A percentile compares a stretch with the other conserved stretches of the same genome.
These are phyloP conservation scores for Scenedesmus sp. DNA, from an alignment of 163 green algal genomes.

Conservation along the genomic window DNA sequence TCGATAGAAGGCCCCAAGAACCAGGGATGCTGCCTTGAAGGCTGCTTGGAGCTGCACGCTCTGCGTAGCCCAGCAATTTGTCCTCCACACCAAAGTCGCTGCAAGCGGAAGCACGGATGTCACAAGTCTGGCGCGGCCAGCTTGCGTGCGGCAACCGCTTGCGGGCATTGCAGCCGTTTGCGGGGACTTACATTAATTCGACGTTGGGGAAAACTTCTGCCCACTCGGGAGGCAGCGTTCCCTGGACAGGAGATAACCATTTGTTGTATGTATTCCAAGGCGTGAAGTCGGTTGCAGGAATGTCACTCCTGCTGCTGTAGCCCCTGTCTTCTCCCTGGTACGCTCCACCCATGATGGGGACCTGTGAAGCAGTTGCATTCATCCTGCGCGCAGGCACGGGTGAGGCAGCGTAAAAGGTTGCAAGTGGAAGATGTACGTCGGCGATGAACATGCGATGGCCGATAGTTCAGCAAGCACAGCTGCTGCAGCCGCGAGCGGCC, in stretches of 20 bases:
- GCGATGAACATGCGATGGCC: no score
- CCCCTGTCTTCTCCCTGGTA: slow-evolving; percentile 25
- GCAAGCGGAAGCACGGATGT: not conserved
- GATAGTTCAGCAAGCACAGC: no score
- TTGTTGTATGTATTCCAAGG: slow-evolving; percentile 34
- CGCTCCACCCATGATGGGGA: slow-evolving; percentile 19
- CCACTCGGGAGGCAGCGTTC: slow-evolving; percentile 29
- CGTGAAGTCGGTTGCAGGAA: not conserved
- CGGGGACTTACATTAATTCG: slow-evolving; percentile 37
- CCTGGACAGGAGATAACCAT: slow-evolving; percentile 29
- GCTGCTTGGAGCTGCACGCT: not conserved
- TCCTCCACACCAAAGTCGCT: slow-evolving; percentile 38
- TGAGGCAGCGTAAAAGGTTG: no score
- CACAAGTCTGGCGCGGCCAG: no score
- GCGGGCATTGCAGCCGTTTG: no score
- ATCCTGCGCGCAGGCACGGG: not conserved
- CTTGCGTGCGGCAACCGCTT: no score
- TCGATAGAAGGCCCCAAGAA: slow-evolving; percentile 17
- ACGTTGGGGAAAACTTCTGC: slow-evolving; percentile 30
- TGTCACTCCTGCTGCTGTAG: not conserved
- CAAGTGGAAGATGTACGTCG: no score
- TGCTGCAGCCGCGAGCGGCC: no score
- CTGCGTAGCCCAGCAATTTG: slow-evolving; percentile 19
- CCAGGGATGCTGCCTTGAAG: slow-evolving; percentile 19
- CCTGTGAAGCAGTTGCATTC: slow-evolving; percentile 35